phyloP scores from a whole-genome alignment of 805 yeast genomes.

The Teunomyces funiuensis region DNA sequence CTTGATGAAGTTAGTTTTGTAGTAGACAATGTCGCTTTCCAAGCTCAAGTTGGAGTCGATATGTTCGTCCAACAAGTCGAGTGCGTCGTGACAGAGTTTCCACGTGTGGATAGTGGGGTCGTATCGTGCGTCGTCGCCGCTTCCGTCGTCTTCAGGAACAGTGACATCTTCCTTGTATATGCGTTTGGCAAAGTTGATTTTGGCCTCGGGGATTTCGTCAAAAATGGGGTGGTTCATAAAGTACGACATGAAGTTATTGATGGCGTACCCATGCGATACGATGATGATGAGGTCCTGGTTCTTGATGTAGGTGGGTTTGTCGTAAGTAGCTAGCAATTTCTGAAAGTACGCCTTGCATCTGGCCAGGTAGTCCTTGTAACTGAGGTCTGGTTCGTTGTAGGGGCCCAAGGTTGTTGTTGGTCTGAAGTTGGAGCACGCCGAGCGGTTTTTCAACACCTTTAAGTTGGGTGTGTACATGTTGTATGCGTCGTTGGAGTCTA shows the following conservation, averaged over 20 bases:
- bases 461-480: conserved; percentile 46
- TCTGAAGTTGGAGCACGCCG: conserved; percentile 38
- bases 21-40: conserved; percentile 44
- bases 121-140: conserved; percentile 8
- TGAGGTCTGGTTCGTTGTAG: conserved; percentile 41
- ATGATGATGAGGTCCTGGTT: conserved; percentile 38
- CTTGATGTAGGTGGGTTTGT: conserved; percentile 30
- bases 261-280: conserved; percentile 43
- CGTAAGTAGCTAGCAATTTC: conserved; percentile 43
- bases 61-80: conserved; percentile 26
- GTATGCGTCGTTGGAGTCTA: conserved; percentile 45
- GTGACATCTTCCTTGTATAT: conserved; percentile 9
- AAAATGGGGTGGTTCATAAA: conserved; percentile 45
- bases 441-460: conserved; percentile 32
- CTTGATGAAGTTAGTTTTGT: conserved; percentile 43
- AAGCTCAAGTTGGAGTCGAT: conserved; percentile 33
- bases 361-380: conserved; percentile 39
- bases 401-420: conserved; percentile 44
- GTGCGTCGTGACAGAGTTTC: conserved; percentile 34
- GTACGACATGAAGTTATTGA: conserved; percentile 37
- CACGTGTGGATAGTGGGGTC: conserved; percentile 26
- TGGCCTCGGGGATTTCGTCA: conserved; percentile 44
- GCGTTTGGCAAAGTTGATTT: conserved; percentile 32
- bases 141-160: conserved; percentile 8
- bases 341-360: conserved; percentile 40